Evolutionary conservation across 2,329 filamentous ascomycete species (phyloP).

Genomic region (Kalmusia sp.): DNA sequence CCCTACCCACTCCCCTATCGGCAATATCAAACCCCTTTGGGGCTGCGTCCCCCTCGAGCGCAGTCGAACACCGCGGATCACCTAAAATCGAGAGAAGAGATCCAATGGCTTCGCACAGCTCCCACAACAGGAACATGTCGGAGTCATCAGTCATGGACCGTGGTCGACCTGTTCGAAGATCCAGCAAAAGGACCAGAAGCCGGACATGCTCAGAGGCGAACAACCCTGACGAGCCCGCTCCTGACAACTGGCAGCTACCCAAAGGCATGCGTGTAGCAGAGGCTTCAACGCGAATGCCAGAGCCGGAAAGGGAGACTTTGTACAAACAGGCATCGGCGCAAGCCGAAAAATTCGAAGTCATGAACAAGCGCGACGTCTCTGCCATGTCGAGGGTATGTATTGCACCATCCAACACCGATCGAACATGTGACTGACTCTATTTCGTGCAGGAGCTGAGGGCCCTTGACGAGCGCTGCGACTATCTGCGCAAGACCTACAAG

Average conservation of each 20-base stretch:
- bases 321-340: conserved; percentile 49
- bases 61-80: conserved; percentile 34
- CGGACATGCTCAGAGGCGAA: conserved; percentile 43
- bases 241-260: conserved; percentile 46
- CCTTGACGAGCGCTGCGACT: conserved; percentile 80
- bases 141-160: conserved; percentile 49
- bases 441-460: conserved; percentile 71
- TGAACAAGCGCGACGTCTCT: conserved; percentile 48
- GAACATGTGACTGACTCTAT: conserved; percentile 23
- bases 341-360: conserved; percentile 49
- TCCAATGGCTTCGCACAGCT: conserved; percentile 27
- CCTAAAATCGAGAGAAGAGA: conserved; percentile 42
- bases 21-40: conserved; percentile 41
- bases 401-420: not conserved
- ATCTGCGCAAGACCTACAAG: conserved; percentile 77
- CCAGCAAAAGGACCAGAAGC: conserved; percentile 40
- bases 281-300: conserved; percentile 40
- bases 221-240: conserved; percentile 25
- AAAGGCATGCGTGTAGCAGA: conserved; percentile 45
- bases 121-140: conserved; percentile 45
- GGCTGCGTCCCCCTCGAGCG: conserved; percentile 36
- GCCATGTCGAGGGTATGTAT: conserved; percentile 66
- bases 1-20: conserved; percentile 39
- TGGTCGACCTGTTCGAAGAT: conserved; percentile 42
- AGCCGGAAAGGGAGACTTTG: conserved; percentile 44